These are phyloP conservation scores for Russula sp. DNA, from an alignment of 768 basidiomycete species.

Conservation along the genomic window DNA sequence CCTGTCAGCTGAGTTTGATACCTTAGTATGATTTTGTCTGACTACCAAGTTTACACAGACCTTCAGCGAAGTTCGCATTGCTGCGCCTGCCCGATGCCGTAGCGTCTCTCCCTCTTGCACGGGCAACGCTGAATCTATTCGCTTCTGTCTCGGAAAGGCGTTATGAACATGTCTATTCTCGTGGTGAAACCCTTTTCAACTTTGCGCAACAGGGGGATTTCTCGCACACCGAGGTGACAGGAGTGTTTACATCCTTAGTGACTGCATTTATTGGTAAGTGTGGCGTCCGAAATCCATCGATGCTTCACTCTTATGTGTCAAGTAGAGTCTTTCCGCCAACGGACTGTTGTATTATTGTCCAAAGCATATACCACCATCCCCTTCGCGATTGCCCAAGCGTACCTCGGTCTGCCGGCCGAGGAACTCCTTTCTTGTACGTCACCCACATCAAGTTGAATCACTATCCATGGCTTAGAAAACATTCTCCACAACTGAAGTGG, in stretches of 20 bases:
- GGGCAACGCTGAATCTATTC: constrained; percentile 47
- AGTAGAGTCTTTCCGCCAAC: constrained; percentile 56
- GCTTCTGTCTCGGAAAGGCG: constrained; percentile 53
- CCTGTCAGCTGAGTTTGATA: constrained; percentile 44
- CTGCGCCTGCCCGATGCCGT: constrained; percentile 53
- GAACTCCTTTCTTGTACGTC: constrained; percentile 37
- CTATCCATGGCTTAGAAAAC: neutral
- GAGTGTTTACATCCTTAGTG: constrained; percentile 46
- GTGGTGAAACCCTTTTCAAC: constrained; percentile 43
- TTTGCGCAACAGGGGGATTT: constrained; percentile 46
- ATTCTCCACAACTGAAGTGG: constrained; percentile 37
- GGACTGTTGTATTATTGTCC: constrained; percentile 54
- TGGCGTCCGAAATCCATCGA: neutral
- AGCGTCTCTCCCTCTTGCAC: constrained; percentile 44
- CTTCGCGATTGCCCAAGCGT: constrained; percentile 50
- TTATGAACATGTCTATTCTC: constrained; percentile 54
- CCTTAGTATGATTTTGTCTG: constrained; percentile 1
- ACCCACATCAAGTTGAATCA: constrained; percentile 18
- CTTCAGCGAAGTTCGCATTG: constrained; percentile 58
- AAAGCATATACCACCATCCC: constrained; percentile 66
- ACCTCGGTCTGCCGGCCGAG: constrained; percentile 49
- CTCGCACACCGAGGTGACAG: constrained; percentile 45
- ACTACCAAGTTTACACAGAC: constrained; percentile 39
- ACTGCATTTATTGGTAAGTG: constrained; percentile 50
- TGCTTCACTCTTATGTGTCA: neutral